phyloP scores from a whole-genome alignment of 2,329 filamentous ascomycete species.

The Colletotrichum graminicola region DNA sequence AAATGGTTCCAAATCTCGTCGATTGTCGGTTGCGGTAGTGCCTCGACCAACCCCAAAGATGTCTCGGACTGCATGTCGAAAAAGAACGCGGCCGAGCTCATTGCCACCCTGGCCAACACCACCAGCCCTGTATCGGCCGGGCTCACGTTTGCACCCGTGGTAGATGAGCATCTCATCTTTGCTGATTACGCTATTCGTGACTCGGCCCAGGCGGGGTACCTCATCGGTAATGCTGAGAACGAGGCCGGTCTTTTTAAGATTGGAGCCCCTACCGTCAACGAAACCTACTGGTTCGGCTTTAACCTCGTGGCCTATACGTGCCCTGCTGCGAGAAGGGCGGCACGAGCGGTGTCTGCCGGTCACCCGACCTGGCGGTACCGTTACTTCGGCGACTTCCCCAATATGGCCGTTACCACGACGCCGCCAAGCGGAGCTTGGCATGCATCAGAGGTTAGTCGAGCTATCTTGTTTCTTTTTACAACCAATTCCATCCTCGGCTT shows the following conservation, averaged over 20 bases:
- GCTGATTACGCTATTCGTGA: conserved; percentile 29
- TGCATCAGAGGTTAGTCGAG: conserved; percentile 45
- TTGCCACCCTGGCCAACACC: neutral
- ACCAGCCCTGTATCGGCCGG: neutral
- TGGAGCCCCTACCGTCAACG: conserved; percentile 43
- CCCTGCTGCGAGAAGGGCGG: conserved; percentile 46
- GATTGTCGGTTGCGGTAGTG: conserved; percentile 47
- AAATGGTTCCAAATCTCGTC: conserved; percentile 43
- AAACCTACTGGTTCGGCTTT: conserved; percentile 46
- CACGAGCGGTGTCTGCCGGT: conserved; percentile 44
- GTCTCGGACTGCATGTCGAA: conserved; percentile 44
- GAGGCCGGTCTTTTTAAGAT: conserved; percentile 50
- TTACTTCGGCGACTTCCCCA: conserved; percentile 53
- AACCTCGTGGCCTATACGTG: conserved; percentile 51
- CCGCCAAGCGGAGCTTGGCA: conserved; percentile 53
- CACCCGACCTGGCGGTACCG: conserved; percentile 54
- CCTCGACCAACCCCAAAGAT: conserved; percentile 39
- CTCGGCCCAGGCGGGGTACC: conserved; percentile 36
- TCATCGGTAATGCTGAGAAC: conserved; percentile 50
- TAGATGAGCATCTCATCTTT: conserved; percentile 32
- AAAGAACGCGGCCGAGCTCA: conserved; percentile 26
- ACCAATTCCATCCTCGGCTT: conserved; percentile 1
- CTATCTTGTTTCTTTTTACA: conserved; percentile 15
- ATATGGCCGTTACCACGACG: conserved; percentile 47
- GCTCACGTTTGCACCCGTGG: conserved; percentile 25